A percentile compares a stretch with the other conserved stretches of the same genome.
phyloP scores from a whole-genome alignment of 306 rosid genomes.

The Amphicarpaea edgeworthii region DNA sequence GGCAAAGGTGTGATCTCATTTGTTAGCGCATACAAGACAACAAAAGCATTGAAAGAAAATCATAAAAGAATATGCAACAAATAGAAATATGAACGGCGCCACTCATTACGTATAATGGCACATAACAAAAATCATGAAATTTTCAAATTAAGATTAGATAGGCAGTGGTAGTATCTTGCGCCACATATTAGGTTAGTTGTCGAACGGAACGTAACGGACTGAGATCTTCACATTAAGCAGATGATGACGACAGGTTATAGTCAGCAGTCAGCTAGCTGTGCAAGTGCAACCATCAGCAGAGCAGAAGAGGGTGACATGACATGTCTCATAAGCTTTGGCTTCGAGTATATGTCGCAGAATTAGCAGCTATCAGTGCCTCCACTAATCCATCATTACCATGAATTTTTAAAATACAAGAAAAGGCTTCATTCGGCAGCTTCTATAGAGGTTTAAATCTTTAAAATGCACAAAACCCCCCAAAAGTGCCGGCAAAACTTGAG shows the following conservation, averaged over 20 bases:
- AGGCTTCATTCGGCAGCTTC: conserved; percentile 56
- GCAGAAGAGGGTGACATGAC: conserved; percentile 47
- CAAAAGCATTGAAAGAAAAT: conserved; percentile 30
- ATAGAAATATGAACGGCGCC: conserved; percentile 25
- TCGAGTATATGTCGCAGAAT: conserved; percentile 48
- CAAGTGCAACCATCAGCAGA: conserved; percentile 61
- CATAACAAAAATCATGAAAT: conserved; percentile 5
- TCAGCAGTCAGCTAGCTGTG: too few species aligned
- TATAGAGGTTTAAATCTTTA: conserved; percentile 56
- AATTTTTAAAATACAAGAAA: conserved; percentile 55
- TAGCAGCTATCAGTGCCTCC: conserved; percentile 58
- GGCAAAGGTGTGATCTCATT: conserved; percentile 13
- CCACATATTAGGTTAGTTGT: conserved; percentile 55
- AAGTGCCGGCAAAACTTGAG: conserved; percentile 42
- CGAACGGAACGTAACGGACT: conserved; percentile 26
- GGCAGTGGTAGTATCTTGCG: conserved; percentile 27
- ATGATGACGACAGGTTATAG: conserved; percentile 35
- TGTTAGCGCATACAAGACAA: background rate
- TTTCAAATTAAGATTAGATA: conserved; percentile 44
- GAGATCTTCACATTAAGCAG: conserved; percentile 48
- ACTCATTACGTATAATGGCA: conserved; percentile 6
- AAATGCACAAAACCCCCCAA: conserved; percentile 59
- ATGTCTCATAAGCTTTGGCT: conserved; percentile 49
- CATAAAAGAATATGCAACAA: conserved; percentile 43
- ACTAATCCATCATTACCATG: conserved; percentile 47